Percentiles rank a stretch among this genome's conserved stretches.
Conservation (phyloP, 345 rosid species). For the Eucalyptus leucophloia region DNA sequence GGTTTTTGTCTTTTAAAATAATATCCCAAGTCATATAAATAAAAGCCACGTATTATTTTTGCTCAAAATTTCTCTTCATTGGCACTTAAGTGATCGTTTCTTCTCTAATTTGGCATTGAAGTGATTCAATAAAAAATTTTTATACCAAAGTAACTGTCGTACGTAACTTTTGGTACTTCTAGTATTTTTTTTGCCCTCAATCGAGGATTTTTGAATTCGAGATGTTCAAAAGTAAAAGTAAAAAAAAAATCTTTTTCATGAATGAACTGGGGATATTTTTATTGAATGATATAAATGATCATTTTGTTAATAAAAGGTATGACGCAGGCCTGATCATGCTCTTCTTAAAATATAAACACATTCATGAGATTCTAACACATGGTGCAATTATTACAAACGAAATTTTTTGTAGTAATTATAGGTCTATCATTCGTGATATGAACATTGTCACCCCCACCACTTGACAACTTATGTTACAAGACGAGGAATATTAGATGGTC, state of each 20-base stretch:
- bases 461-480: background rate
- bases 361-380: background rate
- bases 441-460: background rate
- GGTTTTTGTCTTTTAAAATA: no score
- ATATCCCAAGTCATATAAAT: no score
- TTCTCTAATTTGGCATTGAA: fast-evolving
- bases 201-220: background rate
- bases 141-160: fast-evolving
- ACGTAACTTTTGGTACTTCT: no score
- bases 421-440: background rate
- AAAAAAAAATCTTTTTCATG: background rate
- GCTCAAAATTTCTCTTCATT: fast-evolving
- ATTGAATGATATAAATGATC: background rate
- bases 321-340: background rate
- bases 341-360: background rate
- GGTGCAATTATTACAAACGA: background rate
- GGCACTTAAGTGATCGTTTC: fast-evolving
- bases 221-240: background rate
- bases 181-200: fast-evolving
- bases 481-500: no score
- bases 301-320: background rate
- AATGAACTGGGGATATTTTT: background rate
- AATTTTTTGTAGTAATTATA: background rate
- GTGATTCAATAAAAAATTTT: fast-evolving
- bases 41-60: no score